These are phyloP conservation scores for Kernera saxatilis DNA, from an alignment of 345 rosid species.

Conservation along the genomic window DNA sequence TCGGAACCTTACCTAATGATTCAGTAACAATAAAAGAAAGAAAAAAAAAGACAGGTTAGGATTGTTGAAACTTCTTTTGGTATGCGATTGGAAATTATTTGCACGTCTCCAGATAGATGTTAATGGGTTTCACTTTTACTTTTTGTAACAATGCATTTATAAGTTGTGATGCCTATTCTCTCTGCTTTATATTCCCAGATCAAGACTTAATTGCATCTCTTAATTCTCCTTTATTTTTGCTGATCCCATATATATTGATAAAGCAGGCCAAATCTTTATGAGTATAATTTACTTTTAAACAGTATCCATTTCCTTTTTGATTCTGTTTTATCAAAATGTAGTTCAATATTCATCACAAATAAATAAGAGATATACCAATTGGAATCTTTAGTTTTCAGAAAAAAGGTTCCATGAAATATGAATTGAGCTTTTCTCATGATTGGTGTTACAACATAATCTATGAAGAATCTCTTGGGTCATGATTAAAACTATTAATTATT, in stretches of 20 bases:
- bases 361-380: too few species aligned
- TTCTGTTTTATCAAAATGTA: neutral
- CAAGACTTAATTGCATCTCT: neutral
- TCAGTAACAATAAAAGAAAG: neutral
- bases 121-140: conserved; percentile 13
- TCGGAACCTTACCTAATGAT: neutral
- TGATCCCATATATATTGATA: neutral
- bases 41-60: conserved; percentile 1
- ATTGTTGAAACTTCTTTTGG: conserved; percentile 16
- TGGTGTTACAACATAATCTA: conserved; percentile 20
- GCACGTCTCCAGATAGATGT: conserved; percentile 19
- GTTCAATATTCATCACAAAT: neutral
- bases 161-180: conserved; percentile 3
- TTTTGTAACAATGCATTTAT: conserved; percentile 10
- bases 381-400: neutral
- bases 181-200: conserved; percentile 14
- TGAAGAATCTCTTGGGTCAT: conserved; percentile 11
- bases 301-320: neutral
- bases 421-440: conserved; percentile 9
- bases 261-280: conserved; percentile 9
- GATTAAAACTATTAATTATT: neutral
- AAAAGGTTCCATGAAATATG: neutral
- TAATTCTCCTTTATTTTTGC: conserved; percentile 4
- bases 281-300: neutral
- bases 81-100: conserved; percentile 22